phyloP scores from a whole-genome alignment of 805 yeast species.

The Sugiyamaella boreocaroliniensis region DNA sequence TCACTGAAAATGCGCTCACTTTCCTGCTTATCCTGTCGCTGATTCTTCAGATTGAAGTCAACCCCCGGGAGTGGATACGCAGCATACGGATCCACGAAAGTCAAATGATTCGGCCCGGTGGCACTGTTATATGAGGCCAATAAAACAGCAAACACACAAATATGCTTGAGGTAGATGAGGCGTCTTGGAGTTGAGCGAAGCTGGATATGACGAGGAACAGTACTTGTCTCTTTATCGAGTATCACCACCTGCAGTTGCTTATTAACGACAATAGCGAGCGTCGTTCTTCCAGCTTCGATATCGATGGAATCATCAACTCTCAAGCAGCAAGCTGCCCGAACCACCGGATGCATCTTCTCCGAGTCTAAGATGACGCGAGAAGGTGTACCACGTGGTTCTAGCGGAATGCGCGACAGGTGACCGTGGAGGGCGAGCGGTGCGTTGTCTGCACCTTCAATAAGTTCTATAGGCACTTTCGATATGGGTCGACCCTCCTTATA shows the following conservation, averaged over 20 bases:
- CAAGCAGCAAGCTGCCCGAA: constrained; percentile 3
- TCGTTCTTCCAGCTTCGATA: neutral
- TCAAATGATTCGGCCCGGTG: neutral
- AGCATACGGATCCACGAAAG: constrained; percentile 11
- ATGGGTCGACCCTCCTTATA: neutral
- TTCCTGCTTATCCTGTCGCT: neutral
- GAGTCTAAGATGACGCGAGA: neutral
- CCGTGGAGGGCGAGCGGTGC: neutral
- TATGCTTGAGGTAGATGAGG: constrained; percentile 12
- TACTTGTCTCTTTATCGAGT: constrained; percentile 3
- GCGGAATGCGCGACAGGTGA: neutral
- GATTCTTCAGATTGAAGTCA: neutral
- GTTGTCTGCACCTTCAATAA: neutral
- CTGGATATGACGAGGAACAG: constrained; percentile 2
- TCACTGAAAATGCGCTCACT: neutral
- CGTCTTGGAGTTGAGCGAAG: constrained; percentile 13
- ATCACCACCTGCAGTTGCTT: constrained; percentile 7
- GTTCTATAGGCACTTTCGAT: neutral
- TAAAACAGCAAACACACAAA: constrained; percentile 14
- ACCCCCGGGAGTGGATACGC: neutral
- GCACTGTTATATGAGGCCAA: neutral
- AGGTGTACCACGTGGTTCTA: neutral
- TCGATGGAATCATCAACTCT: neutral
- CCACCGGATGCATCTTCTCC: neutral
- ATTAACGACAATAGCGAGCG: constrained; percentile 9